These are phyloP conservation scores for Vitis vinifera DNA, from an alignment of 164 flowering plant genomes.

Conservation along the genomic window ASM3070453v1 NC_081809.1:20820501-20821000, in stretches of 20 bases:
- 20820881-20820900: slow-evolving; percentile 31
- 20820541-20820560: too few species aligned
- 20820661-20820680: slow-evolving; percentile 45
- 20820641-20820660: background rate
- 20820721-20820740: slow-evolving; percentile 66
- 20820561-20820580: too few species aligned
- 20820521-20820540: too few species aligned
- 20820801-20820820: slow-evolving; percentile 53
- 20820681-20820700: slow-evolving; percentile 76
- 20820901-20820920: slow-evolving; percentile 65
- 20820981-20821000: slow-evolving; percentile 62
- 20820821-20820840: slow-evolving; percentile 67
- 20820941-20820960: slow-evolving; percentile 54
- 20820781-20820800: slow-evolving; percentile 68
- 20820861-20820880: slow-evolving; percentile 46
- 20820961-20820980: slow-evolving; percentile 73
- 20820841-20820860: slow-evolving; percentile 83
- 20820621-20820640: too few species aligned
- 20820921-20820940: slow-evolving; percentile 60
- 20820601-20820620: background rate
- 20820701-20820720: slow-evolving; percentile 69
- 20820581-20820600: too few species aligned
- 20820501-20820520: too few species aligned
- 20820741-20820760: slow-evolving; percentile 86
- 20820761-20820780: slow-evolving; percentile 67